Conservation (phyloP, 1,139 yeast species). For the Taphrina sp. region DNA sequence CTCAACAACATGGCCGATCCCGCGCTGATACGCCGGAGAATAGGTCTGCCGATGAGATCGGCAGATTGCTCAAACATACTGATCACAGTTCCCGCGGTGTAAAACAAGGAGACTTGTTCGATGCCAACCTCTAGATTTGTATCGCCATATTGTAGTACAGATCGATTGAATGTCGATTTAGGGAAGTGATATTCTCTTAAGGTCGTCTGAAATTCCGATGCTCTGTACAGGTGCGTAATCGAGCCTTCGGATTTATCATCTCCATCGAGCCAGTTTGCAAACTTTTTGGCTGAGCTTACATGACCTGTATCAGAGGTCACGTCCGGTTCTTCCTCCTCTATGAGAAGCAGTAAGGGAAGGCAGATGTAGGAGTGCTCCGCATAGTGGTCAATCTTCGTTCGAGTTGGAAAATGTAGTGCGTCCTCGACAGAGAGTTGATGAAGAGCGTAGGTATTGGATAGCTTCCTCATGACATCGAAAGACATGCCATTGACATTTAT, state of each 20-base stretch:
- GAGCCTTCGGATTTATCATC: neutral
- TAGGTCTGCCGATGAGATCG: slow-evolving; percentile 52
- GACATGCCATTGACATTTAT: slow-evolving; percentile 56
- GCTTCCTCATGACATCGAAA: slow-evolving; percentile 54
- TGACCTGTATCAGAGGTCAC: slow-evolving; percentile 37
- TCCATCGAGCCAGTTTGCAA: neutral
- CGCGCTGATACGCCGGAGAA: slow-evolving; percentile 50
- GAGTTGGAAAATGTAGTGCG: slow-evolving; percentile 58
- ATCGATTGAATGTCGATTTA: slow-evolving; percentile 6
- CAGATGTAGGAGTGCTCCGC: slow-evolving; percentile 54
- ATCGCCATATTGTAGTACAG: slow-evolving; percentile 1
- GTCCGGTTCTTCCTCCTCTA: slow-evolving; percentile 36
- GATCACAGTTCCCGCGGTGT: slow-evolving; percentile 51
- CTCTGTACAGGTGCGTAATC: neutral
- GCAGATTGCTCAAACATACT: slow-evolving; percentile 58
- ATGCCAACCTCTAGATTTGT: slow-evolving; percentile 49
- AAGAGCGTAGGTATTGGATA: slow-evolving; percentile 47
- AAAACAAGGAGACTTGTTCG: slow-evolving; percentile 55
- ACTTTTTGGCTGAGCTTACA: neutral
- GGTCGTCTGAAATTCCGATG: slow-evolving; percentile 10
- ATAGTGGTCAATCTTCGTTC: slow-evolving; percentile 56
- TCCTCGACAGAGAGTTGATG: slow-evolving; percentile 57
- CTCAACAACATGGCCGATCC: slow-evolving; percentile 50
- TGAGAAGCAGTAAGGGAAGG: slow-evolving; percentile 52
- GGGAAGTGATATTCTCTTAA: slow-evolving; percentile 13